Conservation (phyloP, 2,329 filamentous ascomycete species). For the Cordyceps javanica region DNA sequence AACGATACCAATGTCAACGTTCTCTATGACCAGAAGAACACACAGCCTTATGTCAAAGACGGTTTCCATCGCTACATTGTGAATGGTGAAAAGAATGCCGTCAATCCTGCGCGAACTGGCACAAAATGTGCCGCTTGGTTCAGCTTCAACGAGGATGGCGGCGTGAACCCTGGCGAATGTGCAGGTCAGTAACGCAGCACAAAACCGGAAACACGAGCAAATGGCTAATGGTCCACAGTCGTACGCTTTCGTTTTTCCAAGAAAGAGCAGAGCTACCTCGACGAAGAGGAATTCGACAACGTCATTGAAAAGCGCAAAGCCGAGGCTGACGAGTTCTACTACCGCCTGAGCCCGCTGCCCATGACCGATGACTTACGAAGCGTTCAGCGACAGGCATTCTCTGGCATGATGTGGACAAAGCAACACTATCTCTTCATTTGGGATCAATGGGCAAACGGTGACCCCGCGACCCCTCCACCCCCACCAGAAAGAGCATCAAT, state of each 20-base stretch:
- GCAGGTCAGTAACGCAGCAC: slow-evolving; percentile 59
- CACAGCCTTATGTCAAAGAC: slow-evolving; percentile 84
- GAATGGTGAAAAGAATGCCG: slow-evolving; percentile 67
- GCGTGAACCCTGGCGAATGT: slow-evolving; percentile 83
- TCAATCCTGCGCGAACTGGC: slow-evolving; percentile 74
- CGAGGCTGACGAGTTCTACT: slow-evolving; percentile 97
- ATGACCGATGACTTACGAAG: slow-evolving; percentile 92
- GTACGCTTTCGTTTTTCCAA: slow-evolving; percentile 85
- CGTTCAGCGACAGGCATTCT: slow-evolving; percentile 89
- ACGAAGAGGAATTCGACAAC: slow-evolving; percentile 90
- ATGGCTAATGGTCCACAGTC: slow-evolving; percentile 40
- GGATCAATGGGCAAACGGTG: slow-evolving; percentile 96
- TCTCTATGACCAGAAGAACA: slow-evolving; percentile 74
- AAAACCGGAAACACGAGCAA: slow-evolving; percentile 21
- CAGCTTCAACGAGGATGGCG: slow-evolving; percentile 81
- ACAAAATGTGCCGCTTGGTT: slow-evolving; percentile 93
- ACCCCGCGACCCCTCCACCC: slow-evolving; percentile 81
- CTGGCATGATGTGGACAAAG: slow-evolving; percentile 98
- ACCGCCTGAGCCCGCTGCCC: slow-evolving; percentile 82
- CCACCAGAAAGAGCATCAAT: slow-evolving; percentile 73
- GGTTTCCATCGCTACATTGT: slow-evolving; percentile 89
- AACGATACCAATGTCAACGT: slow-evolving; percentile 85
- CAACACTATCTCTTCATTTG: slow-evolving; percentile 95
- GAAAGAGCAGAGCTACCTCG: slow-evolving; percentile 69
- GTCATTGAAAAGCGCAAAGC: slow-evolving; percentile 76